These are phyloP conservation scores for Candida tropicalis DNA, from an alignment of 1,139 yeast species.

Conservation along the genomic window DNA sequence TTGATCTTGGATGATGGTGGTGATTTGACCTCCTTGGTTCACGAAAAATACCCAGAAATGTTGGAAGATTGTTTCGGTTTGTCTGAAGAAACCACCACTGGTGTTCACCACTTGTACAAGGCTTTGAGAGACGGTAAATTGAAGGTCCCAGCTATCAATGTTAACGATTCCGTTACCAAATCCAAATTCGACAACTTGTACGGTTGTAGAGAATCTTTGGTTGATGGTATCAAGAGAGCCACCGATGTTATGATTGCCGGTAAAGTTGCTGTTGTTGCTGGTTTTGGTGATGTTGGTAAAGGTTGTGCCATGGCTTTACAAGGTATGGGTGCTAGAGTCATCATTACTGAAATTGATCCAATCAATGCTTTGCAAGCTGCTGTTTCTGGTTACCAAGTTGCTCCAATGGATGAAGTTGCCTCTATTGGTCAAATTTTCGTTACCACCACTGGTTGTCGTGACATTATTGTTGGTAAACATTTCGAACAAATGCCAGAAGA, in stretches of 20 bases:
- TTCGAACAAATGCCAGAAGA: conserved; percentile 96
- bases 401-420: conserved; percentile 95
- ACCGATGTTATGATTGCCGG: conserved; percentile 99
- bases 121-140: conserved; percentile 87
- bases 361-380: conserved; percentile 99
- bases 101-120: conserved; percentile 99
- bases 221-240: conserved; percentile 99
- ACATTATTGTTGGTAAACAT: conserved; percentile 89
- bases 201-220: conserved; percentile 99
- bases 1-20: conserved; percentile 99
- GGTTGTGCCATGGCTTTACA: conserved; percentile 99
- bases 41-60: conserved; percentile 98
- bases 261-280: conserved; percentile 98
- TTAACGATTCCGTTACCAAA: conserved; percentile 98
- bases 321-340: conserved; percentile 99
- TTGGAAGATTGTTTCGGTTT: conserved; percentile 93
- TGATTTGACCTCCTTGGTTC: conserved; percentile 95
- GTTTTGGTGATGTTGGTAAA: conserved; percentile 99
- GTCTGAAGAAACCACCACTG: conserved; percentile 99
- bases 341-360: conserved; percentile 97
- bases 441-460: conserved; percentile 99
- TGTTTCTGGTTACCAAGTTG: conserved; percentile 98
- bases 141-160: conserved; percentile 99
- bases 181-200: conserved; percentile 99
- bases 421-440: conserved; percentile 95